Conservation (phyloP, 306 rosid genomes). For the Cicer yamashitae region DNA sequence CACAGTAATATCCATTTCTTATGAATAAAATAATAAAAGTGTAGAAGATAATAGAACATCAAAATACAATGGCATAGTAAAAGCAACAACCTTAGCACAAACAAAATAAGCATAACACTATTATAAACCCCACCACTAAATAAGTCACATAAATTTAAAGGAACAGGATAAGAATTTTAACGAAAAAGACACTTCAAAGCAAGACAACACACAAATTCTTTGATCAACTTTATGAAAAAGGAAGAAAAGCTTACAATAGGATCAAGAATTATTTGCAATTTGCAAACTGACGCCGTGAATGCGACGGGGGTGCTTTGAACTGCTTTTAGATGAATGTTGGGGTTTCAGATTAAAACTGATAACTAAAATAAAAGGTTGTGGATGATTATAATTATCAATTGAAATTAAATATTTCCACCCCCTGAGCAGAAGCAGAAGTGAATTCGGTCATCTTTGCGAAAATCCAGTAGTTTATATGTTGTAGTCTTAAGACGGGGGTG, state of each 20-base stretch:
- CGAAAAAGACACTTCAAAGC: slow-evolving; percentile 32
- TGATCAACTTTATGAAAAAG: too few species aligned
- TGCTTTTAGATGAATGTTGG: too few species aligned
- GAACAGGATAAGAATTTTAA: slow-evolving; percentile 25
- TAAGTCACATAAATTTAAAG: slow-evolving; percentile 35
- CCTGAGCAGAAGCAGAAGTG: too few species aligned
- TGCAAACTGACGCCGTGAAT: too few species aligned
- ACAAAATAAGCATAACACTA: slow-evolving; percentile 34
- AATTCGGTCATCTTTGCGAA: too few species aligned
- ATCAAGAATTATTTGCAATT: slow-evolving; percentile 33
- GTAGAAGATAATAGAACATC: slow-evolving; percentile 22
- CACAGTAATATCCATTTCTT: slow-evolving; percentile 74
- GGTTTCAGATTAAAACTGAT: too few species aligned
- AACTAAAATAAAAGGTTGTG: too few species aligned
- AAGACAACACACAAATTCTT: neutral
- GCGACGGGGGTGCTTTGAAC: too few species aligned
- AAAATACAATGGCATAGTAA: slow-evolving; percentile 34
- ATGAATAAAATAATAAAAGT: neutral
- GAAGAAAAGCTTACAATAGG: slow-evolving; percentile 65
- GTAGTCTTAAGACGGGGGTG: too few species aligned
- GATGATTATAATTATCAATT: too few species aligned
- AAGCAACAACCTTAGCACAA: slow-evolving; percentile 46
- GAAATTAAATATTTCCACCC: too few species aligned
- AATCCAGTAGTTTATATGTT: too few species aligned
- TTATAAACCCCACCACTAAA: slow-evolving; percentile 55